Evolutionary conservation across 805 yeast species (phyloP).

Genomic region (Metschnikowia drakensbergensis): DNA sequence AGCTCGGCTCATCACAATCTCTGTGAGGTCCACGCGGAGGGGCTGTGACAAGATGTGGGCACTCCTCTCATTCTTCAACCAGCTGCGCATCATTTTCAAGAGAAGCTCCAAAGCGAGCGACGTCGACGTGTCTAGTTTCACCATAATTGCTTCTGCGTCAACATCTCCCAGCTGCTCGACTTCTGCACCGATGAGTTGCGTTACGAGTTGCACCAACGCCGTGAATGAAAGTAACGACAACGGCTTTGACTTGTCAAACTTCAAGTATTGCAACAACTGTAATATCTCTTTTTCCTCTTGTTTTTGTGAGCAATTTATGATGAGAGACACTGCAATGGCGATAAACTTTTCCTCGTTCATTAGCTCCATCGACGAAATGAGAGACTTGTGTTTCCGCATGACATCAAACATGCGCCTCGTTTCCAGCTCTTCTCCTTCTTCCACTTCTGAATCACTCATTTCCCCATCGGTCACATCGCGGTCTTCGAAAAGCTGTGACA

Average conservation of each 20-base stretch:
- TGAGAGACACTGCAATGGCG: slow-evolving; percentile 27
- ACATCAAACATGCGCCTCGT: neutral
- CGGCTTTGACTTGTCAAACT: slow-evolving; percentile 14
- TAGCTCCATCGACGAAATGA: slow-evolving; percentile 30
- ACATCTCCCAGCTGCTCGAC: slow-evolving; percentile 13
- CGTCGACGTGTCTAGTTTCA: slow-evolving; percentile 5
- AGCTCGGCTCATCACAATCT: slow-evolving; percentile 31
- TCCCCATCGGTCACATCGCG: slow-evolving; percentile 32
- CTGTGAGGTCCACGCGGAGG: slow-evolving; percentile 27
- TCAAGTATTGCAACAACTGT: slow-evolving; percentile 25
- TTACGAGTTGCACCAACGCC: slow-evolving; percentile 25
- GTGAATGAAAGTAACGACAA: slow-evolving; percentile 34
- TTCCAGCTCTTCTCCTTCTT: neutral
- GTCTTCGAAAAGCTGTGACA: slow-evolving; percentile 24
- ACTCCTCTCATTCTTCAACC: slow-evolving; percentile 28
- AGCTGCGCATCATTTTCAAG: slow-evolving; percentile 23
- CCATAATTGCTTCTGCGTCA: neutral
- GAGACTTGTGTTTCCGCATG: slow-evolving; percentile 18
- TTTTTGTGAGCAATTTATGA: slow-evolving; percentile 20
- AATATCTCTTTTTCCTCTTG: slow-evolving; percentile 19
- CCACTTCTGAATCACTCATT: slow-evolving; percentile 1
- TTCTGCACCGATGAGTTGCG: slow-evolving; percentile 14
- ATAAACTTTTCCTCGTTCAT: slow-evolving; percentile 33
- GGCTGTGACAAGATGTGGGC: slow-evolving; percentile 19
- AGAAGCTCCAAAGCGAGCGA: slow-evolving; percentile 24